Base-by-base conservation (phyloP, 1,284 basidiomycete species). In the Heterobasidion annosum region DNA sequence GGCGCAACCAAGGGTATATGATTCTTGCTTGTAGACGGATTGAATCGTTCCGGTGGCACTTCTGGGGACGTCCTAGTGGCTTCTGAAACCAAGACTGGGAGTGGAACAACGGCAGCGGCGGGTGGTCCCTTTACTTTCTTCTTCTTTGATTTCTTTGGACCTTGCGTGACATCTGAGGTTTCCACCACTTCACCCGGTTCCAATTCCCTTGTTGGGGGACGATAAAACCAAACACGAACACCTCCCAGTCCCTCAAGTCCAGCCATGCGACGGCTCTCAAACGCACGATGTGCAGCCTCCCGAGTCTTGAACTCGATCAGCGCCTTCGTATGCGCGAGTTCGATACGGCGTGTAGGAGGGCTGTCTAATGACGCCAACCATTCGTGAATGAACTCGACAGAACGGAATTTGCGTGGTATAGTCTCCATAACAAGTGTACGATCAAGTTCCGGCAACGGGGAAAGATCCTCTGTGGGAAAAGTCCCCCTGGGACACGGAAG, bases 401-500 rank as follows among this genome's bases (percentile, higher is more conserved):
- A 72, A 43, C 81, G 78, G 60, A 74, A 72, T 12, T 71, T 67
- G 61, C 78, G 81, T 1, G 82, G 82, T 0, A 84, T 63, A 48
- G 76, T 73, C 55, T 82, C 81, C 67, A 85, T 74, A 33, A 85
- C 76, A 33, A 85, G 66, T 0, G 81, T 79, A n/a, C 76, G 70
- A 1, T 72, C 64, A 6, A 75, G 73, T 54, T 74, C 72, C 25
- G 79, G 78, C 2, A 58, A 54, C 1, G 64, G 56, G 9, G 59
- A 43, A 13, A 59, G 35, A 7, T 40, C 37, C n/a, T 40, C 37
- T 10, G 8, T 8, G 10, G 37, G 37, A 40, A 40, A 40, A 40
- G 37, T 12, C 7, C 37, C 37, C 10, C 37, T 10, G n/a, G 37
- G 37, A 40, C 37, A 40, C 8, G 37, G 37, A 12, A 40, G n/a